Conservation (phyloP, 345 rosid species). For the Pseudoturritis turrita region DNA sequence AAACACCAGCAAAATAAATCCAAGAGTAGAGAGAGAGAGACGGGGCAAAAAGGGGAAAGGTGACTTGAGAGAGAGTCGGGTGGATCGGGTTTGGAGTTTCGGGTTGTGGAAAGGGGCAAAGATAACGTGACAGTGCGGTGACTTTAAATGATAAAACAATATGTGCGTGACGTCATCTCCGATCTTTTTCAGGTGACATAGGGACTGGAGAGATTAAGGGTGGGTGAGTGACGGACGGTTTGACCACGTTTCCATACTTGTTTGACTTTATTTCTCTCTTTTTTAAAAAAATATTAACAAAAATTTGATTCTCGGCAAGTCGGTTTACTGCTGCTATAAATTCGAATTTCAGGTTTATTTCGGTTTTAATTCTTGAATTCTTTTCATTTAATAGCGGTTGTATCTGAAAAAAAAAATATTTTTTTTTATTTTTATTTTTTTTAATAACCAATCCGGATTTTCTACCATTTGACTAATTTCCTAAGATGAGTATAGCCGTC, state of each 20-base stretch:
- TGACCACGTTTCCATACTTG: background rate
- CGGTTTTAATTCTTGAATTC: too few relatives aligned
- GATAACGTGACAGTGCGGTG: slow-evolving; percentile 35
- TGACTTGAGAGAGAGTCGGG: slow-evolving; percentile 36
- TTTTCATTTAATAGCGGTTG: too few relatives aligned
- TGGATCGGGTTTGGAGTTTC: slow-evolving; percentile 33
- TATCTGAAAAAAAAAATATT: too few relatives aligned
- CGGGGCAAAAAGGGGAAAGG: slow-evolving; percentile 12
- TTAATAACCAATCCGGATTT: too few relatives aligned
- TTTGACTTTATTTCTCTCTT: background rate
- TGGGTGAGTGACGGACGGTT: background rate
- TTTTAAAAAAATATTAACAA: background rate
- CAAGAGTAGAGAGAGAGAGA: slow-evolving; percentile 7
- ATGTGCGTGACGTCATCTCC: background rate
- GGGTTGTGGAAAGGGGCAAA: slow-evolving; percentile 27
- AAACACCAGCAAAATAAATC: slow-evolving; percentile 12
- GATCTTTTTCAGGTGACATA: background rate
- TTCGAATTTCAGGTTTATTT: too few relatives aligned
- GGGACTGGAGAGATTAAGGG: background rate
- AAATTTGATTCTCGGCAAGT: background rate
- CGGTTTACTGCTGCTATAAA: too few relatives aligned
- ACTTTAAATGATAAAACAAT: background rate
- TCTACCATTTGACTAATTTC: too few relatives aligned
- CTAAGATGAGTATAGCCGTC: too few relatives aligned
- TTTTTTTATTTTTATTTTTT: too few relatives aligned